Evolutionary conservation across 768 basidiomycete genomes (phyloP).

Genomic region (Xerocomellus intermedius): DNA sequence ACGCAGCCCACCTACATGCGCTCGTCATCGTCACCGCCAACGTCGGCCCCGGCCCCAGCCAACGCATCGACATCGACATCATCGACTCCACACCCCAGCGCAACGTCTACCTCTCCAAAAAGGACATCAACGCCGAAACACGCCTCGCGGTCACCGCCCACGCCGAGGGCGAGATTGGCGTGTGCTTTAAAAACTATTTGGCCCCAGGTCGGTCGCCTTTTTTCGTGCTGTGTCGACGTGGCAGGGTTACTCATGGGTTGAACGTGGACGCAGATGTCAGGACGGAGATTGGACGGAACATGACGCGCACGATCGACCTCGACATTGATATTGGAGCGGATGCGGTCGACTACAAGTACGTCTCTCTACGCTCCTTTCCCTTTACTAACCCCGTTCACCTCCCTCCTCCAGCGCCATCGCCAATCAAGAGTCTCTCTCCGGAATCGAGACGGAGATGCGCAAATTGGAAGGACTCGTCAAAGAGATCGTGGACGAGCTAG

Average conservation of each 20-base stretch:
- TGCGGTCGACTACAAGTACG: constrained; percentile 98
- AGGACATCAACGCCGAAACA: constrained; percentile 84
- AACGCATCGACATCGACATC: constrained; percentile 92
- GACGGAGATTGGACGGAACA: constrained; percentile 45
- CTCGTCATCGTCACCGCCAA: constrained; percentile 97
- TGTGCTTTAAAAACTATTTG: constrained; percentile 86
- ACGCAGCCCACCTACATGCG: constrained; percentile 78
- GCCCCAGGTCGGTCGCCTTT: constrained; percentile 52
- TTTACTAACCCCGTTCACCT: background rate
- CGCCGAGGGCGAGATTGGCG: constrained; percentile 90
- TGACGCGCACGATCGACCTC: constrained; percentile 76
- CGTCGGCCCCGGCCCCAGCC: constrained; percentile 68
- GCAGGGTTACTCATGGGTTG: background rate
- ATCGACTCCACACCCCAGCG: constrained; percentile 80
- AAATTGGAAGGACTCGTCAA: constrained; percentile 94
- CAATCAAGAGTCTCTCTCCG: constrained; percentile 94
- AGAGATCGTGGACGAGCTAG: constrained; percentile 92
- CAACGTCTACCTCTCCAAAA: constrained; percentile 91
- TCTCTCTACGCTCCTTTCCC: constrained; percentile 2
- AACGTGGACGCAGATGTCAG: constrained; percentile 40
- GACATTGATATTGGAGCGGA: constrained; percentile 98
- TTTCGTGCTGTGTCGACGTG: background rate
- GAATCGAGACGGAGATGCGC: constrained; percentile 96
- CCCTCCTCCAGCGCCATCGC: constrained; percentile 78
- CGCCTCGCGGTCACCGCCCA: constrained; percentile 93